Conservation (phyloP, 495 filamentous ascomycete species). For the Annulohypoxylon nitens region DNA sequence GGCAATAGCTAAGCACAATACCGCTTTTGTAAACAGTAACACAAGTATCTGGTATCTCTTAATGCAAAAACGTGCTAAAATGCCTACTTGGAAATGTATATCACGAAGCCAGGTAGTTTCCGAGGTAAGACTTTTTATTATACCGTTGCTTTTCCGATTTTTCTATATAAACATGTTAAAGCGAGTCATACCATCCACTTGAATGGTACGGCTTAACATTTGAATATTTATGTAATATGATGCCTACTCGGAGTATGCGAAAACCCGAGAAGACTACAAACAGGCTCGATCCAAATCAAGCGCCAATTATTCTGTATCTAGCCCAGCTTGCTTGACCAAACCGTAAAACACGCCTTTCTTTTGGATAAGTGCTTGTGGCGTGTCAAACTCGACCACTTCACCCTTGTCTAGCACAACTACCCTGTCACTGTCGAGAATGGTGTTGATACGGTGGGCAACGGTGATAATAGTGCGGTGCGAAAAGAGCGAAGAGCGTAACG, state of each 20-base stretch:
- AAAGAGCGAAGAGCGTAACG: conserved; percentile 75
- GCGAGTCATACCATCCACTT: neutral
- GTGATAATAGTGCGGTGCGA: conserved; percentile 95
- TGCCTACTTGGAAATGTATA: neutral
- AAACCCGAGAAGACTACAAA: conserved; percentile 25
- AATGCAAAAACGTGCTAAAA: neutral
- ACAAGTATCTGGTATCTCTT: neutral
- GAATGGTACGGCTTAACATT: conserved; percentile 15
- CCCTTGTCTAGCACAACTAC: conserved; percentile 81
- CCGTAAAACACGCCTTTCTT: conserved; percentile 60
- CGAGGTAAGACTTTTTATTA: conserved; percentile 16
- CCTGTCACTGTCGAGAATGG: conserved; percentile 91
- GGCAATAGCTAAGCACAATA: neutral
- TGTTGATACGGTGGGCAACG: conserved; percentile 97
- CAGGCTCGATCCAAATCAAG: neutral
- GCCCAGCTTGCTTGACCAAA: conserved; percentile 62
- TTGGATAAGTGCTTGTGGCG: conserved; percentile 58
- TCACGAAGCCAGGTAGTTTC: conserved; percentile 1
- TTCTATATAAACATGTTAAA: neutral
- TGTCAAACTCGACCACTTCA: conserved; percentile 64
- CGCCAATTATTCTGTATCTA: conserved; percentile 52
- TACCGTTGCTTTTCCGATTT: conserved; percentile 17
- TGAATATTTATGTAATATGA: neutral
- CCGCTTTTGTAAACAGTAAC: neutral
- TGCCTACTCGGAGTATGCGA: conserved; percentile 24